Evolutionary conservation across 306 rosid species (phyloP), one percentile per base, ranked within the genome.

Genomic region (Fagus crenata): DNA sequence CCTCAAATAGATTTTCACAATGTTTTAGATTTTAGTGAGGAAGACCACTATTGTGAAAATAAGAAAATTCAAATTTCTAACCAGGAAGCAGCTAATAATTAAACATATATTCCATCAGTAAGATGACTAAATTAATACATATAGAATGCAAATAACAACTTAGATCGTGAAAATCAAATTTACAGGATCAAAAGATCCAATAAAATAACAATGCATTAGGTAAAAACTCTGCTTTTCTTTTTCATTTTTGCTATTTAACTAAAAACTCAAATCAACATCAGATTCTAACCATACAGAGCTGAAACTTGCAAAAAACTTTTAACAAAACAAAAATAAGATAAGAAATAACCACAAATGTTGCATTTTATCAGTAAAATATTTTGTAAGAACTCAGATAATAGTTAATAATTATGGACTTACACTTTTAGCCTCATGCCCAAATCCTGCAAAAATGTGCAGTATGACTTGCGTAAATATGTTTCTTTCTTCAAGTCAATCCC

Each of bases 391-490:
- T 37, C n/a, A 37, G 12, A n/a, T 15, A 65, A 39, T 65, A 58
- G 8, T 58, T 39, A 49, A 39, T 17, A 65, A 39, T 35, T 39
- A 7, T 6, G 71, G 31, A 88, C 98, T 95, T 82, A 95, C 98
- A 94, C 97, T 89, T 92, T 92, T 78, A 95, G 93, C 75, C 93
- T 89, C 92, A 90, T 95, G 81, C 98, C 98, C 82, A 95, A 86
- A 86, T 95, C 97, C 78, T 95, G 98, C 68, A 95, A 87, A 83
- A 87, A 92, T 69, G 96, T 89, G 85, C 98, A 92, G 80, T 95
- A 95, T 53, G 98, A 95, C 83, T 90, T 90, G 83, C 97, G 96
- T 67, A 95, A 85, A 85, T 89, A 92, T 71, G 93, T 85, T 92
- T 92, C 97, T 75, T 92, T 95, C 87, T 92, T 90, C 91, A 90